These are phyloP conservation scores for Eucalyptus cloeziana DNA, from an alignment of 345 rosid species.

Conservation along the genomic window DNA sequence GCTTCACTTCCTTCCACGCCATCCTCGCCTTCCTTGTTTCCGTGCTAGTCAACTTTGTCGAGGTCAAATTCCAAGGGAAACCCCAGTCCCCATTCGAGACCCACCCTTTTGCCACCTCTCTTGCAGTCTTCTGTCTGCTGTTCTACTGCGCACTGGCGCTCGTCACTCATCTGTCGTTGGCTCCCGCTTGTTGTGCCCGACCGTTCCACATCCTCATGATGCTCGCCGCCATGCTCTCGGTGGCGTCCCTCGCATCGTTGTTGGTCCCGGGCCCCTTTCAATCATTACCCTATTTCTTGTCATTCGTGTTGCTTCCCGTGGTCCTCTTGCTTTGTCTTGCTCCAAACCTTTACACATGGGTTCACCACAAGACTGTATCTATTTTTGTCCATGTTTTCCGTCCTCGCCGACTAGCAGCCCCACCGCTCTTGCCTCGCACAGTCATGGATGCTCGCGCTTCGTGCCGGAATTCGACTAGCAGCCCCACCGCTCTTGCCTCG, in stretches of 20 bases:
- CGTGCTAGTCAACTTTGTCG: fast-evolving
- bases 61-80: not conserved
- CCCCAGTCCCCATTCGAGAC: not conserved
- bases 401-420: no score
- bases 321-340: no score
- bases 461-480: no score
- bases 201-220: not conserved
- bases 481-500: no score
- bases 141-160: not conserved
- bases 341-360: no score
- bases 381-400: no score
- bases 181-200: not conserved
- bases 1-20: not conserved
- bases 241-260: not conserved
- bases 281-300: no score
- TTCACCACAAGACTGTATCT: no score
- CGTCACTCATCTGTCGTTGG: not conserved
- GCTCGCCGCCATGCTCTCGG: not conserved
- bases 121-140: not conserved
- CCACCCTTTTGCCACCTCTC: not conserved
- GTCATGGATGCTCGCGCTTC: no score
- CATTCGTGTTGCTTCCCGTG: no score
- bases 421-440: no score
- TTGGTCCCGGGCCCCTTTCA: no score
- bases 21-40: not conserved